Evolutionary conservation across 371 early-diverging fungal species (phyloP).

Genomic region (Polyrhizophydium stewartii): DNA sequence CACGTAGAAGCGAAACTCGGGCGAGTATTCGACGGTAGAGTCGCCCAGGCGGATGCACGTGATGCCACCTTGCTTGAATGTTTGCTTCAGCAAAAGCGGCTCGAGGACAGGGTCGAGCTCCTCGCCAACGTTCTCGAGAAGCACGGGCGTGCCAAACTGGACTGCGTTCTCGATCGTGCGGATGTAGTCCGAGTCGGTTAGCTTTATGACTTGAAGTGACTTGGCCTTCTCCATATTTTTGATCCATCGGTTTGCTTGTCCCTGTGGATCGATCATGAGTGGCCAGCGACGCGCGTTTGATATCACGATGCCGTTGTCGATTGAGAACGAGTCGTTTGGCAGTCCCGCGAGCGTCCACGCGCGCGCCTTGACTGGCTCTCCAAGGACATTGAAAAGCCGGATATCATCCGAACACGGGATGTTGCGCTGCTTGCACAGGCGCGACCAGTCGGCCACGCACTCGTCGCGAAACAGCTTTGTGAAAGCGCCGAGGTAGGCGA

Average conservation of each 20-base stretch:
- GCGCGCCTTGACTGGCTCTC: slow-evolving; percentile 46
- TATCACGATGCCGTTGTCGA: slow-evolving; percentile 51
- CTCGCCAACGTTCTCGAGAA: slow-evolving; percentile 49
- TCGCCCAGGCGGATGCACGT: slow-evolving; percentile 51
- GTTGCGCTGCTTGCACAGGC: slow-evolving; percentile 25
- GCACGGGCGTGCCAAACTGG: slow-evolving; percentile 52
- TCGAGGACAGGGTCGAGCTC: slow-evolving; percentile 52
- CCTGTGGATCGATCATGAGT: slow-evolving; percentile 53
- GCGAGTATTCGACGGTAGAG: slow-evolving; percentile 49
- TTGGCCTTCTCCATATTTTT: slow-evolving; percentile 52
- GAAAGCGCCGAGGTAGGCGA: slow-evolving; percentile 51
- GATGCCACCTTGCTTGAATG: slow-evolving; percentile 52
- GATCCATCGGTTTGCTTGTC: slow-evolving; percentile 53
- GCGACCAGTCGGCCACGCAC: slow-evolving; percentile 38
- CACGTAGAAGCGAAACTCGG: slow-evolving; percentile 52
- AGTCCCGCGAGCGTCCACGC: slow-evolving; percentile 48
- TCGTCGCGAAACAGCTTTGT: slow-evolving; percentile 50
- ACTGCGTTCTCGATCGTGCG: slow-evolving; percentile 51
- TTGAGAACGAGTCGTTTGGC: slow-evolving; percentile 51
- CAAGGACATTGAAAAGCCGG: slow-evolving; percentile 35
- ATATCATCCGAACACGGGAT: slow-evolving; percentile 50
- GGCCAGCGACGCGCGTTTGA: slow-evolving; percentile 50
- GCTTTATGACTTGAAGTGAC: slow-evolving; percentile 42
- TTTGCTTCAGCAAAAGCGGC: slow-evolving; percentile 49
- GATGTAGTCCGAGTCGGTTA: slow-evolving; percentile 47